phyloP scores from a whole-genome alignment of 1,284 basidiomycete species.

The Gymnopus androsaceus region DNA sequence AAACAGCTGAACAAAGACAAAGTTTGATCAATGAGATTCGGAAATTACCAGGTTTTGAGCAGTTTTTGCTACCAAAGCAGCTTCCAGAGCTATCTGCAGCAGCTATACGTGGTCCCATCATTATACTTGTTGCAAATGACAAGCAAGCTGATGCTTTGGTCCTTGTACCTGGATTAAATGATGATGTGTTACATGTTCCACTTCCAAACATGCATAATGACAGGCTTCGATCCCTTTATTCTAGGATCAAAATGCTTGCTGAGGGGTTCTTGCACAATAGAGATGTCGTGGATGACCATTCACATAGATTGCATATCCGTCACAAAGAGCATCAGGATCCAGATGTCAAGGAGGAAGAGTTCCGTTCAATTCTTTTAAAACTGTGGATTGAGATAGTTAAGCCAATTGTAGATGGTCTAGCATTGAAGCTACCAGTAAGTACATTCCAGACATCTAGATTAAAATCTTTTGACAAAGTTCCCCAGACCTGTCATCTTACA shows the following conservation, averaged over 20 bases:
- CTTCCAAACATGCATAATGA: neutral
- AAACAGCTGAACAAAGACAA: neutral
- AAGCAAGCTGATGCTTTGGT: constrained; percentile 6
- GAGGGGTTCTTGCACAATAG: too few relatives aligned
- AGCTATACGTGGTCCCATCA: constrained; percentile 9
- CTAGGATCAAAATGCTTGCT: too few relatives aligned
- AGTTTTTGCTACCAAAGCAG: constrained; percentile 12
- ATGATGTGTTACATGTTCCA: constrained; percentile 12
- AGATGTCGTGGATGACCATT: too few relatives aligned
- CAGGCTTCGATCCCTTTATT: too few relatives aligned
- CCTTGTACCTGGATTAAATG: neutral
- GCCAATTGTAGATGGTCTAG: neutral
- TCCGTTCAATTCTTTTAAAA: neutral
- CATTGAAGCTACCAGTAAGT: neutral
- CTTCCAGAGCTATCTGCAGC: constrained; percentile 1
- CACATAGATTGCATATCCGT: too few relatives aligned
- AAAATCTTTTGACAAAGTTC: too few relatives aligned
- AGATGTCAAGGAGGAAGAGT: neutral
- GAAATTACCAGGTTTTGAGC: constrained; percentile 7
- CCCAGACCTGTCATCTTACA: too few relatives aligned
- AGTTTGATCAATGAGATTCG: constrained; percentile 12
- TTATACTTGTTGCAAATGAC: constrained; percentile 3
- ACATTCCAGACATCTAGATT: too few relatives aligned
- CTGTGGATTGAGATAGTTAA: neutral
- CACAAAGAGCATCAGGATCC: too few relatives aligned